phyloP scores from a whole-genome alignment of 495 filamentous ascomycete genomes.

The Elasticomyces elasticus region DNA sequence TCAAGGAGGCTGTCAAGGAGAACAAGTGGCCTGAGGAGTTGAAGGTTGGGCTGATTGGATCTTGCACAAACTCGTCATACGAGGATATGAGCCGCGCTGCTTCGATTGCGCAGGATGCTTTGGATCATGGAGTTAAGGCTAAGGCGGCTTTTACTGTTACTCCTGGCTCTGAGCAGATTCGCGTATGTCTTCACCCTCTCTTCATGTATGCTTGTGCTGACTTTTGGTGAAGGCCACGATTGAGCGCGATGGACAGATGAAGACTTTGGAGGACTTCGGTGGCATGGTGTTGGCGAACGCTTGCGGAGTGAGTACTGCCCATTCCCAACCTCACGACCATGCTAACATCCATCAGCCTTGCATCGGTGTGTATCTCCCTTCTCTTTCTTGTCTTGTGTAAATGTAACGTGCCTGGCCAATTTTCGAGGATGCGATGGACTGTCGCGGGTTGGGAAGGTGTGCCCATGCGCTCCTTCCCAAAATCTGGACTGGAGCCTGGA shows the following conservation, averaged over 20 bases:
- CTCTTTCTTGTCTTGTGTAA: too few relatives aligned
- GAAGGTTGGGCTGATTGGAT: constrained; percentile 93
- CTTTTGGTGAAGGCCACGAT: not conserved
- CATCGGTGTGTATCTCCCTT: constrained; percentile 11
- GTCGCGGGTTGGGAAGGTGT: too few relatives aligned
- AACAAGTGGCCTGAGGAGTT: constrained; percentile 97
- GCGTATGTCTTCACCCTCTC: constrained; percentile 26
- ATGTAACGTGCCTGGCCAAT: too few relatives aligned
- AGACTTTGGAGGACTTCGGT: constrained; percentile 96
- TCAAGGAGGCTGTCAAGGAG: constrained; percentile 82
- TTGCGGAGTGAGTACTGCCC: constrained; percentile 65
- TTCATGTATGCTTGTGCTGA: not conserved
- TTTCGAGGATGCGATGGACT: too few relatives aligned
- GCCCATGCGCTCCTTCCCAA: too few relatives aligned
- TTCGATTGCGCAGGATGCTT: constrained; percentile 87
- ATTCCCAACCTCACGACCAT: too few relatives aligned
- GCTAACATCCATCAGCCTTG: too few relatives aligned
- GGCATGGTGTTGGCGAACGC: constrained; percentile 91
- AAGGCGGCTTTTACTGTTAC: constrained; percentile 92
- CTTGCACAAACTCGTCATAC: constrained; percentile 99
- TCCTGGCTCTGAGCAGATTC: constrained; percentile 94
- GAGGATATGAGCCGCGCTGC: constrained; percentile 97
- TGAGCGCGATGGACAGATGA: constrained; percentile 67
- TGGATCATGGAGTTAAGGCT: constrained; percentile 87
- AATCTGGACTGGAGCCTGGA: too few relatives aligned